Percentiles rank a stretch among this genome's conserved stretches.
Evolutionary conservation across 495 filamentous ascomycete genomes (phyloP).

Genomic region (Neurospora africana): DNA sequence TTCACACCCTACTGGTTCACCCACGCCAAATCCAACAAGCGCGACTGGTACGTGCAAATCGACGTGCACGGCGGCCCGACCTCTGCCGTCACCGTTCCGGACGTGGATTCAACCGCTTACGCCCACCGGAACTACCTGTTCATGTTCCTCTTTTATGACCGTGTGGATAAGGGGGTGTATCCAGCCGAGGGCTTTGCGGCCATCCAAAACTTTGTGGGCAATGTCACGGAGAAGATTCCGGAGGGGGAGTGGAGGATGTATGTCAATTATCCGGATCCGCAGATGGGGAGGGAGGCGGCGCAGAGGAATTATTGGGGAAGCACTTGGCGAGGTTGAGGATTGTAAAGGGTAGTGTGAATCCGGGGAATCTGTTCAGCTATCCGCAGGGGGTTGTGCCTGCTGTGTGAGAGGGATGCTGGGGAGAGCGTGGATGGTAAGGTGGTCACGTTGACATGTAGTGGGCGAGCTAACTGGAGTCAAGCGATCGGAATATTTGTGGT

Average conservation of each 20-base stretch:
- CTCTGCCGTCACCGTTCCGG: constrained; percentile 24
- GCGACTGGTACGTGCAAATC: constrained; percentile 37
- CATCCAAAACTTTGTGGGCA: constrained; percentile 27
- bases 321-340: constrained; percentile 42
- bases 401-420: background rate
- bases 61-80: constrained; percentile 36
- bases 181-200: constrained; percentile 23
- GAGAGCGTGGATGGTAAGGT: background rate
- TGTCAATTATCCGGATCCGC: constrained; percentile 37
- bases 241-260: constrained; percentile 31
- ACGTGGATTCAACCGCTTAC: constrained; percentile 24
- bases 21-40: constrained; percentile 28
- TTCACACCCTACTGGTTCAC: constrained; percentile 36
- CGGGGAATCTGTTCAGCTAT: constrained; percentile 50
- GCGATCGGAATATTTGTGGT: background rate
- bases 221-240: constrained; percentile 22
- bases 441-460: background rate
- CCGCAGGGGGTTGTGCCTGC: constrained; percentile 29
- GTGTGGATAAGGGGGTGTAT: constrained; percentile 22
- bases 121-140: constrained; percentile 36
- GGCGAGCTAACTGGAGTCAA: background rate
- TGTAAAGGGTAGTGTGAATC: constrained; percentile 49
- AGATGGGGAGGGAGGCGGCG: constrained; percentile 26
- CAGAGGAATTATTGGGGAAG: constrained; percentile 39
- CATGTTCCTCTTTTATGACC: constrained; percentile 35